Base-by-base conservation (phyloP, 768 basidiomycete genomes). In the Clitopilus hobsonii region DNA sequence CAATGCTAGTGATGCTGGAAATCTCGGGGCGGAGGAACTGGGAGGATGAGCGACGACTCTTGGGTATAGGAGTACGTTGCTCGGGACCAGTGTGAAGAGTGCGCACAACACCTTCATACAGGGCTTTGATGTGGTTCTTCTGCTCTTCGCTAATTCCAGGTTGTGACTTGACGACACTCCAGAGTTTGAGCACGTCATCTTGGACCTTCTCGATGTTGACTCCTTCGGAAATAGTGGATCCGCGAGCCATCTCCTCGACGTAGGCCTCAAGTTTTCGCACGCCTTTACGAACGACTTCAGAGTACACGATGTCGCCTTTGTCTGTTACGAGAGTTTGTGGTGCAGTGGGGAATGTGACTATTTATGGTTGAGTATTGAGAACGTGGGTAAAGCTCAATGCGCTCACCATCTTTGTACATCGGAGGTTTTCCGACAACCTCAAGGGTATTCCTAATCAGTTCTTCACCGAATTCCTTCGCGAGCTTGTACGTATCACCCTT, bases 201-300 rank as follows among this genome's bases (percentile, higher is more conserved):
- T 98, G 95, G 45, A 98, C 94, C 73, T 98, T 98, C 75, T 97
- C 91, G 57, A 97, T 90, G 72, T 98, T 98, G 67, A 95, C 83
- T 28, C 84, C 76, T 18, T 82, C 82, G 2, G 90, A 83, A 51
- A 92, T 89, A 5, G 89, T 85, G 65, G 95, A 93, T 2, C 94
- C 92, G 56, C 90, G 92, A 1, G 97, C 94, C 97, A 99, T 99
- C 73, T 99, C 94, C 64, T 94, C 86, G 53, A 93, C 97, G 63
- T 99, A 99, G 1, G 94, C 92, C 71, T 99, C 97, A 41, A 99
- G 80, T 74, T 98, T 98, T 63, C 97, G 89, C 45, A 98, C 96
- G 55, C 92, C 91, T 67, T 96, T 91, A 49, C 97, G 91, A 57
- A 93, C 91, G 56, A 98, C 91, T 70, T 99, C 97, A 4, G 88